Percentiles rank a stretch among this genome's conserved stretches.
Conservation (phyloP, 805 yeast species). For the Sugiyamaella americana region DNA sequence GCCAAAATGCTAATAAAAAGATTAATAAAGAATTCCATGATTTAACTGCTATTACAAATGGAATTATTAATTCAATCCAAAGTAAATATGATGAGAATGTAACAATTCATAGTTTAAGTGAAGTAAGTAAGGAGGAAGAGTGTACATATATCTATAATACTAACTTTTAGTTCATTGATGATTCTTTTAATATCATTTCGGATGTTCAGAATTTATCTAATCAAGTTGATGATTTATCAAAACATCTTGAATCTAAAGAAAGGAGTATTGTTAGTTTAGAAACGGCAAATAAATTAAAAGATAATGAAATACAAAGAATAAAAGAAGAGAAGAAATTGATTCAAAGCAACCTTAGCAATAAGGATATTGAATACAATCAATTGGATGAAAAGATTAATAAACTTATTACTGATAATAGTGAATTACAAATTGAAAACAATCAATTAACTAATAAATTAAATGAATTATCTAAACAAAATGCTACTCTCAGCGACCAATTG, state of each 20-base stretch:
- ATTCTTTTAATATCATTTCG: not conserved
- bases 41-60: not conserved
- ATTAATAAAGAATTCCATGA: not conserved
- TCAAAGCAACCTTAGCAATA: not conserved
- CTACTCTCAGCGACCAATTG: too few relatives aligned
- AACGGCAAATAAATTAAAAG: not conserved
- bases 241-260: not conserved
- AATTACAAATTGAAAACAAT: not conserved
- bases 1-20: not conserved
- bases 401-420: too few relatives aligned
- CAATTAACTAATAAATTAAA: not conserved
- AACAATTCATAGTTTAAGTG: not conserved
- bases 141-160: not conserved
- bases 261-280: not conserved
- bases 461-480: slow-evolving; percentile 4
- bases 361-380: not conserved
- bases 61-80: slow-evolving; percentile 1
- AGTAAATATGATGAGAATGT: slow-evolving; percentile 5
- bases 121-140: too few relatives aligned
- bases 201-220: not conserved
- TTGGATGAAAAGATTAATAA: too few relatives aligned
- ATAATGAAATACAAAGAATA: not conserved
- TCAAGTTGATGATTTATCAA: not conserved
- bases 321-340: not conserved
- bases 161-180: not conserved